Conservation (phyloP, 169 alveolate genomes). For the Eimeria necatrix region DNA sequence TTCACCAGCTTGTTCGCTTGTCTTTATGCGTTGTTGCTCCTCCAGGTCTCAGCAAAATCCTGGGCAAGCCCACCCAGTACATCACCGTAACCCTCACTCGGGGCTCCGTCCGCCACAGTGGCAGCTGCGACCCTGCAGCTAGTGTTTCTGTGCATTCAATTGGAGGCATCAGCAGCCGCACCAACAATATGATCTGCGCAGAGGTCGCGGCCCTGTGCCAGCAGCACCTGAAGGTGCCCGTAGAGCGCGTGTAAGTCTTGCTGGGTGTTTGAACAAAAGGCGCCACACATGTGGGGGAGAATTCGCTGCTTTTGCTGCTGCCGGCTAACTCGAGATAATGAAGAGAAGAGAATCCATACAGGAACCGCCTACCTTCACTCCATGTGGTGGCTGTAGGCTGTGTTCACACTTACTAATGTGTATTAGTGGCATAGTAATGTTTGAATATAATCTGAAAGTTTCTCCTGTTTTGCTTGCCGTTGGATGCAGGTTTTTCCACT, state of each 20-base stretch:
- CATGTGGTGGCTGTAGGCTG: too few relatives aligned
- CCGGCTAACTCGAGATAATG: too few relatives aligned
- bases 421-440: too few relatives aligned
- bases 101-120: conserved; percentile 48
- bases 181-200: conserved; percentile 16
- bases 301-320: too few relatives aligned
- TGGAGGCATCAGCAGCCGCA: conserved; percentile 6
- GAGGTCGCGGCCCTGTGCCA: conserved; percentile 17
- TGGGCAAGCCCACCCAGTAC: conserved; percentile 67
- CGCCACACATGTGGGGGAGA: too few relatives aligned
- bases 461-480: not conserved
- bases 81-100: conserved; percentile 18
- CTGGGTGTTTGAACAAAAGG: too few relatives aligned
- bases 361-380: too few relatives aligned
- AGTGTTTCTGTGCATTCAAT: conserved; percentile 20
- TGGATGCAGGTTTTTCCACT: conserved; percentile 33
- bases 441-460: not conserved
- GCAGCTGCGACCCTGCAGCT: conserved; percentile 71
- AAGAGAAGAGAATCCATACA: too few relatives aligned
- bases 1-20: not conserved
- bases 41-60: conserved; percentile 20
- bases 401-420: too few relatives aligned
- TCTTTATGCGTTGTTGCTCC: not conserved
- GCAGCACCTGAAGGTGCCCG: conserved; percentile 22
- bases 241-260: conserved; percentile 54